Evolutionary conservation across 805 yeast genomes (phyloP).

Genomic region (Maudiozyma turicensis): DNA sequence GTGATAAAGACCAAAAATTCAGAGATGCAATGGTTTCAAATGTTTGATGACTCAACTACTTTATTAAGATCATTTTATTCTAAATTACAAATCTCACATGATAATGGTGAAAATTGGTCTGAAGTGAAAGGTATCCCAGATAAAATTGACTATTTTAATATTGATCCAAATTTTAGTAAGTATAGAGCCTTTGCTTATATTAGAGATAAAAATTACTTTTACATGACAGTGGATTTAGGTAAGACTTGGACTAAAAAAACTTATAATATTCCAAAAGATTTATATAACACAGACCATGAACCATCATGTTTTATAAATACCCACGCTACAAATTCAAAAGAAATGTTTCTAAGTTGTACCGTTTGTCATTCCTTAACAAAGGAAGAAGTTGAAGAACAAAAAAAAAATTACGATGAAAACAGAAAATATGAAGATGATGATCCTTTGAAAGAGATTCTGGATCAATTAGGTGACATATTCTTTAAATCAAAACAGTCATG

Average conservation of each 20-base stretch:
- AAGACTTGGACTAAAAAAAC: conserved; percentile 13
- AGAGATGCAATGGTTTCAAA: conserved; percentile 4
- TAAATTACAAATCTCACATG: conserved; percentile 31
- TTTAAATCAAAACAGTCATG: not conserved
- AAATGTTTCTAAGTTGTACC: conserved; percentile 8
- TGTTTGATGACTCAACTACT: conserved; percentile 47
- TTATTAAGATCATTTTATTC: conserved; percentile 28
- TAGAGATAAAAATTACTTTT: conserved; percentile 2
- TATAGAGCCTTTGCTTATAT: conserved; percentile 16
- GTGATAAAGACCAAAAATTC: conserved; percentile 7
- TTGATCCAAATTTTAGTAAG: conserved; percentile 11
- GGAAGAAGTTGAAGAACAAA: not conserved
- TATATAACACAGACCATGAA: not conserved
- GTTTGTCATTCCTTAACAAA: conserved; percentile 3
- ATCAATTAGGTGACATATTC: not conserved
- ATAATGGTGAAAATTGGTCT: conserved; percentile 45
- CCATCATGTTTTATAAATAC: conserved; percentile 6
- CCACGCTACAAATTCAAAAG: conserved; percentile 12
- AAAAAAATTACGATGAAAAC: not conserved
- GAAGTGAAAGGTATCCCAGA: conserved; percentile 5
- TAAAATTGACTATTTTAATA: not conserved
- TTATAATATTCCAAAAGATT: not conserved
- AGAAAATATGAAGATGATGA: not conserved
- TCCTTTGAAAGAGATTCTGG: not conserved
- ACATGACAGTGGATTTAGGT: conserved; percentile 24